Evolutionary conservation across 768 basidiomycete species (phyloP).

Genomic region (Trametes cubensis): DNA sequence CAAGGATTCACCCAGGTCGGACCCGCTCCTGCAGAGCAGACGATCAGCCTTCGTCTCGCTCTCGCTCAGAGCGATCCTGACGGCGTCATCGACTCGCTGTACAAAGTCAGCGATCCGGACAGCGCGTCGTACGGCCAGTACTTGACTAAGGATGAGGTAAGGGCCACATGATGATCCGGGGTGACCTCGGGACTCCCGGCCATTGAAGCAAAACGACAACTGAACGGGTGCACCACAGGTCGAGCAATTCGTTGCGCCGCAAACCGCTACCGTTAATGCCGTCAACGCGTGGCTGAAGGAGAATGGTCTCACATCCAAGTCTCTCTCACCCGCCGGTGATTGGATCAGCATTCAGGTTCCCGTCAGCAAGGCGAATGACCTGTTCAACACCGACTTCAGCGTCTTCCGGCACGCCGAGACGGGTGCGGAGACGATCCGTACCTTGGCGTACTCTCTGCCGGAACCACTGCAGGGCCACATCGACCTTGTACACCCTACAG

Average conservation of each 20-base stretch:
- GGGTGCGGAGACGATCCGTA: conserved; percentile 36
- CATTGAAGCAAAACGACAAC: not conserved
- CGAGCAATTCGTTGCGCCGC: conserved; percentile 31
- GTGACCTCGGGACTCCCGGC: not conserved
- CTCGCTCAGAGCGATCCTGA: conserved; percentile 39
- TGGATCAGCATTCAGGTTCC: conserved; percentile 37
- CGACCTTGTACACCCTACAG: conserved; percentile 37
- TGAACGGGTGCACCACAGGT: conserved; percentile 24
- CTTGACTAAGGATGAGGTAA: not conserved
- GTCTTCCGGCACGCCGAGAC: conserved; percentile 36
- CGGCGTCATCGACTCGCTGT: conserved; percentile 40
- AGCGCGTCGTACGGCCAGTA: conserved; percentile 2
- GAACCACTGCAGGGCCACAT: conserved; percentile 34
- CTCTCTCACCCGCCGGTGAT: conserved; percentile 36
- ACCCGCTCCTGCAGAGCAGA: conserved; percentile 33
- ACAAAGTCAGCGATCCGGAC: conserved; percentile 36
- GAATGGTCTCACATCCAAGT: conserved; percentile 30
- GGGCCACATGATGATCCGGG: not conserved
- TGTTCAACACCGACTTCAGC: conserved; percentile 39
- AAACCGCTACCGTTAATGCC: conserved; percentile 30
- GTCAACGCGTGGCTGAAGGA: conserved; percentile 34
- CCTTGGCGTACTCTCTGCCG: conserved; percentile 43
- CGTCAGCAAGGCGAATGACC: conserved; percentile 37
- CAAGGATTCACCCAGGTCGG: conserved; percentile 27
- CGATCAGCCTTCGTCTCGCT: conserved; percentile 42